Base-by-base conservation (phyloP, 495 filamentous ascomycete genomes). In the Penicillium silybi region DNA sequence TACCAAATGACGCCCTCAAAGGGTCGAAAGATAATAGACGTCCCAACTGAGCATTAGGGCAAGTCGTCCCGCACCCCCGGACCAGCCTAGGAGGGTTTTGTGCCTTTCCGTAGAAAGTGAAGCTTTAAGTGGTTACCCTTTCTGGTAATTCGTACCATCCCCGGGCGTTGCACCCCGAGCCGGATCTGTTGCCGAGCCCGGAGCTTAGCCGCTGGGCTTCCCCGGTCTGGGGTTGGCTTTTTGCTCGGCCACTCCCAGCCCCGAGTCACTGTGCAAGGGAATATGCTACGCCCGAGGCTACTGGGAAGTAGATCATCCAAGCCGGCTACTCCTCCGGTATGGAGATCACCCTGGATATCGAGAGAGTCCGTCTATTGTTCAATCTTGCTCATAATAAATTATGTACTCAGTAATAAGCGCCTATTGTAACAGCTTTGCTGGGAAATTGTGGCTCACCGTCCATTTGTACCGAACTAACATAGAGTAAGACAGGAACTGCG, bases 271-370 rank as follows among this genome's bases (percentile, higher is more conserved):
- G 19, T 16, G 9, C 13, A 43, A 25, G 25, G 37, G 15, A 38
- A 29, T 10, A 11, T 41, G 37, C 46, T 23, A 34, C 23, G 46
- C 22, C 35, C 46, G 46, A 48, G 37, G 46, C 26, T 43, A 39
- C 16, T 39, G 4, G n/a, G 6, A 17, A 1, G 16, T 9, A 39
- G 37, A 39, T 17, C 3, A 39, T 10, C 37, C 5, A 17, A n/a
- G 10, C 9, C 37, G 37, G 37, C 7, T 39, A 9, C 37, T 18
- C 18, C 37, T 17, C 37, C 37, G 37, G 37, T 3, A 13, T 32
- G 9, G 13, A 10, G 9, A 29, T 32, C 0, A 32, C 10, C 29
- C 11, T 32, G 29, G 29, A 10, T 32, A 13, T 13, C 9, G 29
- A 32, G 29, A 32, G 10, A 32, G 29, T 6, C 22, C 2, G 22